Evolutionary conservation across 306 rosid species (phyloP), one percentile per base, ranked within the genome.

Genomic region (Myrica gale): DNA sequence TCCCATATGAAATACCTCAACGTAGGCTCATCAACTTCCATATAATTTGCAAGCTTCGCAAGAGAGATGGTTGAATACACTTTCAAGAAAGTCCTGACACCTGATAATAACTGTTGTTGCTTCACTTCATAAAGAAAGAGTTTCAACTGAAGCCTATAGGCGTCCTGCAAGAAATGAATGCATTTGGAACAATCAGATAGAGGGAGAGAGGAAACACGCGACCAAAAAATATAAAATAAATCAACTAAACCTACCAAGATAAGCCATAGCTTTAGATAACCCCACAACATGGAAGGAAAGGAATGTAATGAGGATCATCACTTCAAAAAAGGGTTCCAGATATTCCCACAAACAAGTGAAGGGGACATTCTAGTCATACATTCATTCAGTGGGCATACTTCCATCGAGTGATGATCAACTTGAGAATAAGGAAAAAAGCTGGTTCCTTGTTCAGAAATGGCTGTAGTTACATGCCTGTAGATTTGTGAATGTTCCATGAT

Each of bases 11-110:
- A 39, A 65, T 65, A 90, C 99, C 99, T 92, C 86, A 92, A 83
- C 70, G 94, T 90, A 12, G 97, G 81, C 78, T 92, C 99, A 87
- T 95, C 98, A 80, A 90, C 97, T 88, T 95, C 97, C 97, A 92
- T 92, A 82, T 90, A 95, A 83, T 84, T 92, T 9, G 98, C 99
- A 73, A 95, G 97, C 80, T 92, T 93, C 39, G 81, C 90, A 68
- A 92, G 80, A 66, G 96, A 84, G 78, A 92, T 90, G 56, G 97
- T 84, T 74, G 99, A 92, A 73, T 95, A 95, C 55, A 92, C 92
- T 86, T 89, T 92, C 85, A 90, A 83, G 87, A 90, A 92, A 68
- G 99, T 95, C 67, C 99, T 84, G 72, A 95, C 86, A 46, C 99
- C 96, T 8, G 97, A 90, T 62, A 95, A 76, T 85, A 90, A 73